A percentile compares a stretch with the other conserved stretches of the same genome.
These are phyloP conservation scores for Exophiala calicioides DNA, from an alignment of 2,329 filamentous ascomycete genomes.

Conservation along the genomic window DNA sequence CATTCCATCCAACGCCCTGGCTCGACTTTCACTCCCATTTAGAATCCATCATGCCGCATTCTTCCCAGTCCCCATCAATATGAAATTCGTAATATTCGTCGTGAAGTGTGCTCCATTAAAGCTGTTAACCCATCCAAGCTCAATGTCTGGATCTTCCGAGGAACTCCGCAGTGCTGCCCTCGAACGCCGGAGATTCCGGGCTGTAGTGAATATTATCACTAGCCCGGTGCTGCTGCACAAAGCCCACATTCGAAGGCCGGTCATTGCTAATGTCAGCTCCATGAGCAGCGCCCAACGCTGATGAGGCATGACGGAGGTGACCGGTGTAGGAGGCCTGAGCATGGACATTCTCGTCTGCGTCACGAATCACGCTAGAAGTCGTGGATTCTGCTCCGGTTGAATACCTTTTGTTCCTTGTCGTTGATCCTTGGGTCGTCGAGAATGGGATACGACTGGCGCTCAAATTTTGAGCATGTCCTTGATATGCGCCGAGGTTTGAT, in stretches of 20 bases:
- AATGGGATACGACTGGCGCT: slow-evolving; percentile 45
- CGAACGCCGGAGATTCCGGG: slow-evolving; percentile 33
- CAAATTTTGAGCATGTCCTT: slow-evolving; percentile 24
- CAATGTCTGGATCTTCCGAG: slow-evolving; percentile 17
- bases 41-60: not conserved
- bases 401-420: slow-evolving; percentile 19
- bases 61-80: not conserved
- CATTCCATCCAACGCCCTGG: not conserved
- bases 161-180: slow-evolving; percentile 28
- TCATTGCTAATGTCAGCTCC: slow-evolving; percentile 39
- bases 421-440: slow-evolving; percentile 26
- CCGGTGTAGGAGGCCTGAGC: slow-evolving; percentile 26
- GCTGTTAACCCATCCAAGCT: not conserved
- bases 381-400: slow-evolving; percentile 36
- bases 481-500: slow-evolving; percentile 7
- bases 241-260: slow-evolving; percentile 53
- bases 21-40: not conserved
- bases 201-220: slow-evolving; percentile 51
- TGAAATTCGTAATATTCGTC: slow-evolving; percentile 8
- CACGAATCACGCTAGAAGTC: slow-evolving; percentile 39
- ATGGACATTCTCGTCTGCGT: slow-evolving; percentile 31
- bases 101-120: not conserved
- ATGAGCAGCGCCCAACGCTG: slow-evolving; percentile 35
- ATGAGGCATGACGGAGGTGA: slow-evolving; percentile 34
- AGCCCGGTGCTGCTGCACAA: slow-evolving; percentile 51